Conservation (phyloP, 1,139 yeast species). For the Magnusiomyces suaveolens region DNA sequence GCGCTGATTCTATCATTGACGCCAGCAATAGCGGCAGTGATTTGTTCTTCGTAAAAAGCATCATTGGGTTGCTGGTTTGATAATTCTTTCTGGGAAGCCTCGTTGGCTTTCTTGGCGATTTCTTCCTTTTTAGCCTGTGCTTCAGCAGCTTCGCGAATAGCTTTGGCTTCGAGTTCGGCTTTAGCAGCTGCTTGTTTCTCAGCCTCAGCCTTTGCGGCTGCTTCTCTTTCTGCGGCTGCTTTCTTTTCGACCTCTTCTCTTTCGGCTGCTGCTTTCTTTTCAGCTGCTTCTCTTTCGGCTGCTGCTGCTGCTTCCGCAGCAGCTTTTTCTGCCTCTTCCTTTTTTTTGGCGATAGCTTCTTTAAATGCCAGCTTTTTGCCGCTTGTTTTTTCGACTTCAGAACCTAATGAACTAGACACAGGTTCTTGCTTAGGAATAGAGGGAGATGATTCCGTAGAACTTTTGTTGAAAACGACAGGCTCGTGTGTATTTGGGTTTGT, state of each 20-base stretch:
- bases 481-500: conserved; percentile 1
- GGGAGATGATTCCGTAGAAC: background rate
- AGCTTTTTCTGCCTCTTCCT: background rate
- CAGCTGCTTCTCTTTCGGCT: background rate
- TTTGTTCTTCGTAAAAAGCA: background rate
- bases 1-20: conserved; percentile 16
- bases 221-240: background rate
- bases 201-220: background rate
- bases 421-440: background rate
- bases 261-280: background rate
- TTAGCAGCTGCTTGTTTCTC: background rate
- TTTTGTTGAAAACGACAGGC: background rate
- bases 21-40: conserved; percentile 2
- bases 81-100: background rate
- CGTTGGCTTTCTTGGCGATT: too few species aligned
- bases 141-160: background rate
- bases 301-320: conserved; percentile 1
- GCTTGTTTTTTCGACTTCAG: background rate
- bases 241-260: background rate
- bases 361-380: background rate
- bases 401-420: background rate
- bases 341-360: background rate
- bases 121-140: background rate
- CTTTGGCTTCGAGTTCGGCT: background rate
- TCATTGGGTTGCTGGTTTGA: background rate